Evolutionary conservation across 257 asterid species (phyloP).

Genomic region (Parsonsia alboflavescens): DNA sequence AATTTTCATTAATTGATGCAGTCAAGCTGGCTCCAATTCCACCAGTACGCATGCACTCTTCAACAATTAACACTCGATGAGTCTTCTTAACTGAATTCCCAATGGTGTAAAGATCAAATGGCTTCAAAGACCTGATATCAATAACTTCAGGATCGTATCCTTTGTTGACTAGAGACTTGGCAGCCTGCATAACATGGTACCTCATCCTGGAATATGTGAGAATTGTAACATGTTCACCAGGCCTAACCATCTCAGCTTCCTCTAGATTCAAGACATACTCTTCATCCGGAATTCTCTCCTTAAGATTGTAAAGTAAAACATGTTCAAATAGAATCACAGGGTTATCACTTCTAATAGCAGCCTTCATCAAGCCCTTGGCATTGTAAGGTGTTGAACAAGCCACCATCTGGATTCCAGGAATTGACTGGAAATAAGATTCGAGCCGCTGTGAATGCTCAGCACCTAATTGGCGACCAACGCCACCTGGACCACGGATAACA

Average conservation of each 20-base stretch:
- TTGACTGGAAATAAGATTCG: constrained; percentile 78
- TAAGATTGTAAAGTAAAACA: constrained; percentile 71
- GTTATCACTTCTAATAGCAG: constrained; percentile 74
- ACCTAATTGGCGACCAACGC: constrained; percentile 92
- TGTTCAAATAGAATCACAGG: constrained; percentile 82
- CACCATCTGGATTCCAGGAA: constrained; percentile 84
- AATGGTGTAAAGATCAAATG: constrained; percentile 67
- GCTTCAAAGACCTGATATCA: constrained; percentile 80
- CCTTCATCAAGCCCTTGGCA: constrained; percentile 81
- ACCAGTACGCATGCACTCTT: constrained; percentile 92
- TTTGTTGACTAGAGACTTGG: constrained; percentile 63
- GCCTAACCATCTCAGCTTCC: constrained; percentile 87
- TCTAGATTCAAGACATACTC: constrained; percentile 61
- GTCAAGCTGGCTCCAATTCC: constrained; percentile 87
- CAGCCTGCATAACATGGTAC: constrained; percentile 90
- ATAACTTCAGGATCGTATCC: constrained; percentile 83
- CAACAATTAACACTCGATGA: constrained; percentile 68
- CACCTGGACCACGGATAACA: constrained; percentile 90
- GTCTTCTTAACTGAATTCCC: constrained; percentile 85
- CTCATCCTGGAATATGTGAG: constrained; percentile 82
- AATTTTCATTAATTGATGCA: constrained; percentile 63
- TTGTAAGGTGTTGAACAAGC: constrained; percentile 83
- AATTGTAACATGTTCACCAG: constrained; percentile 74
- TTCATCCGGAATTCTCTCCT: constrained; percentile 79
- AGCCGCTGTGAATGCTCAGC: constrained; percentile 90